These are phyloP conservation scores for Lithocarpus polystachyus DNA, from an alignment of 306 rosid species.

Conservation along the genomic window DNA sequence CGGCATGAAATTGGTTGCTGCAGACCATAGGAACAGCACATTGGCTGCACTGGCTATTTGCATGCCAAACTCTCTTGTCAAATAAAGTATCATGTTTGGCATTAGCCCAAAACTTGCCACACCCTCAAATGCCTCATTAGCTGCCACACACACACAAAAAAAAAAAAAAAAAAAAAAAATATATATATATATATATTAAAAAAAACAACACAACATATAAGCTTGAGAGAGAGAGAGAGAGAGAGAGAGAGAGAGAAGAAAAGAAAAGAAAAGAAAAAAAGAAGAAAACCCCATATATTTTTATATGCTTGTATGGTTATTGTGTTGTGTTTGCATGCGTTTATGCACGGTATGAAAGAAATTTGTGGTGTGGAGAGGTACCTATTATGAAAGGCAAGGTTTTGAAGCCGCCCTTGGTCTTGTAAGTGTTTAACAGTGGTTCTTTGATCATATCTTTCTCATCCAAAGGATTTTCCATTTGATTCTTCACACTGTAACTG, in stretches of 20 bases:
- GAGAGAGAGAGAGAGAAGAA: too few relatives aligned
- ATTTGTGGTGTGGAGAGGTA: not conserved
- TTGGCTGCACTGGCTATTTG: constrained; percentile 1
- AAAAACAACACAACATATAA: too few relatives aligned
- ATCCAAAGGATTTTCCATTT: not conserved
- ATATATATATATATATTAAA: too few relatives aligned
- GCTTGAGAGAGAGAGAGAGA: too few relatives aligned
- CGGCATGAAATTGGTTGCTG: constrained; percentile 19
- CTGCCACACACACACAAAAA: not conserved
- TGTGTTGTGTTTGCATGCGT: not conserved
- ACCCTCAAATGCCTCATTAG: constrained; percentile 23
- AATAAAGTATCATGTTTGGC: constrained; percentile 28
- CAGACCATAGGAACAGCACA: constrained; percentile 22
- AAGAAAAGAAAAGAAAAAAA: not conserved
- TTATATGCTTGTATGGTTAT: not conserved
- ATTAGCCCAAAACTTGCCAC: constrained; percentile 15
- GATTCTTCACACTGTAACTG: not conserved
- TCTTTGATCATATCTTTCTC: not conserved
- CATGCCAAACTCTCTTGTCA: constrained; percentile 24
- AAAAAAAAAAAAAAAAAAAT: too few relatives aligned
- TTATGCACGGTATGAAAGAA: not conserved
- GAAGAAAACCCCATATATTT: not conserved
- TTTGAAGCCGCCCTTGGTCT: not conserved
- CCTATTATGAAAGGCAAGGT: constrained; percentile 10
- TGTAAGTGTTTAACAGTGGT: not conserved